Conservation (phyloP, 2,329 filamentous ascomycete species). For the Diplodia mutila region DNA sequence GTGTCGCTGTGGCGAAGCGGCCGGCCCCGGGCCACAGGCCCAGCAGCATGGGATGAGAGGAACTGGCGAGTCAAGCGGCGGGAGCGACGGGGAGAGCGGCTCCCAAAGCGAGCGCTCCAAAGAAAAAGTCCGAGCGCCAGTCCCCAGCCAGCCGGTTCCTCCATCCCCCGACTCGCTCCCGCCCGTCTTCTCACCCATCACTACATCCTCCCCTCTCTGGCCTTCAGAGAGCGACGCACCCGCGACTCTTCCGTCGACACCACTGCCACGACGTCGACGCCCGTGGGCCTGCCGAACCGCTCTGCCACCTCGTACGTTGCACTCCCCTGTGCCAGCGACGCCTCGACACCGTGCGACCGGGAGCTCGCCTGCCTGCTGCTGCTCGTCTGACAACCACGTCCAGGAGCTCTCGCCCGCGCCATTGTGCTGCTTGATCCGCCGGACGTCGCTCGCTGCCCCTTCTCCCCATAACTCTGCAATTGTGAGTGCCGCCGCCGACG, state of each 20-base stretch:
- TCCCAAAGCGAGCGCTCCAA: constrained; percentile 4
- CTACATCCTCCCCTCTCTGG: constrained; percentile 5
- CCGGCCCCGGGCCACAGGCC: background rate
- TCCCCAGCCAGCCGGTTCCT: constrained; percentile 15
- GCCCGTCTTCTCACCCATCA: constrained; percentile 9
- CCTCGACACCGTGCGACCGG: constrained; percentile 19
- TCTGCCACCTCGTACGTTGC: constrained; percentile 9
- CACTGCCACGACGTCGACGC: background rate
- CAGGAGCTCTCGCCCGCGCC: background rate
- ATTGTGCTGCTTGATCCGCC: constrained; percentile 12
- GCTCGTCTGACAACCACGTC: constrained; percentile 9
- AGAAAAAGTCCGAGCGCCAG: constrained; percentile 13
- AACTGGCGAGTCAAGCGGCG: constrained; percentile 16
- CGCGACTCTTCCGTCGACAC: background rate
- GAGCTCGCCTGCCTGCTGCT: constrained; percentile 11
- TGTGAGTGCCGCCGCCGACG: background rate
- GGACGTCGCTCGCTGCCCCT: constrained; percentile 16
- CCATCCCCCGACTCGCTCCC: constrained; percentile 14
- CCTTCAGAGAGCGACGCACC: background rate
- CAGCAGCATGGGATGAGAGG: constrained; percentile 7
- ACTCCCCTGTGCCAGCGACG: constrained; percentile 12
- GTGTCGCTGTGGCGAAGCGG: constrained; percentile 18
- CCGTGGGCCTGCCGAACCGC: background rate
- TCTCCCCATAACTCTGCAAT: background rate
- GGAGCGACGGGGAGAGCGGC: constrained; percentile 10